Evolutionary conservation across 805 yeast genomes (phyloP), one percentile per base, ranked within the genome.

Genomic region (Sugiyamaella americana): DNA sequence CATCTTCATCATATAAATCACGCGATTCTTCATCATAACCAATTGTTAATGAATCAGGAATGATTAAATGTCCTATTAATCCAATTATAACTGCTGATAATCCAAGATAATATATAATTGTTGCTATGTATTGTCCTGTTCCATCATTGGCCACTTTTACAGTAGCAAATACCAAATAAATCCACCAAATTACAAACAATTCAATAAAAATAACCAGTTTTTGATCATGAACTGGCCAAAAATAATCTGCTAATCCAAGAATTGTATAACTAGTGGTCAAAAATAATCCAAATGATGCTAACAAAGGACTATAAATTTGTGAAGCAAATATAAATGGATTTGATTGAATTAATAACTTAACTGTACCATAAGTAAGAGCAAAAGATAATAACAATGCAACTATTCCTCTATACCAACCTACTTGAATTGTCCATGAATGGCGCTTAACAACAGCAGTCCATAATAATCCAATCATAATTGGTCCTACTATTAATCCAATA

Each of bases 161-260:
- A 5, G 84, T 81, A 11, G 72, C 63, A 44, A 73, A 68, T 2
- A 81, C 57, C 44, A 83, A 68, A 0, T 65, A 54, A 1, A 72
- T 44, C 95, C 95, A 87, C 48, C 74, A 65, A 2, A 75, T 49
- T 30, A 75, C 60, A 29, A 80, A 73, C 10, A 76, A 62, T 61
- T 84, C 83, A 19, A 80, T 55, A 2, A 81, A 60, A 2, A 75
- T 67, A 17, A 79, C 67, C 46, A 82, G 71, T 58, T 84, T 83
- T 55, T 79, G 79, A 54, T 79, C 82, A 49, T 72, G 75, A 17
- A 73, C 71, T 1, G 81, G 79, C 46, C 68, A 64, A 11, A 71
- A 32, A 16, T 57, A 64, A 34, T 65, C 59, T 29, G 66, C 57
- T 30, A 68, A 70, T 44, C 78, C 79, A 52, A 87, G 67, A 13